phyloP scores from a whole-genome alignment of 345 rosid genomes.

The Alliaria petiolata region DNA sequence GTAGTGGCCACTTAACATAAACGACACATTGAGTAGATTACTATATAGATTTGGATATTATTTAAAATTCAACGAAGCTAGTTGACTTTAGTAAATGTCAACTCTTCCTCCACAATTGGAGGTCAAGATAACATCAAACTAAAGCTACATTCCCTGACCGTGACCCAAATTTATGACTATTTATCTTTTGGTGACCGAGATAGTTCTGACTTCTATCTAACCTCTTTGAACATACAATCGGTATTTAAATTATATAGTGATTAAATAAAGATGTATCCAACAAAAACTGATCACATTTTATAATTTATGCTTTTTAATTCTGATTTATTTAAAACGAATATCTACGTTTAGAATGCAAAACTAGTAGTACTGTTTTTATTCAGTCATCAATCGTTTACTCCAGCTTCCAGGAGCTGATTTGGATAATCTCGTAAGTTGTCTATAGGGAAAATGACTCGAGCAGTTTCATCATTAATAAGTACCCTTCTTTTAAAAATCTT shows the following conservation, averaged over 20 bases:
- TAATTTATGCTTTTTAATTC: too few species aligned
- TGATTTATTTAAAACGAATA: too few species aligned
- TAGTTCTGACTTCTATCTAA: too few species aligned
- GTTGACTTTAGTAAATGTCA: conserved; percentile 28
- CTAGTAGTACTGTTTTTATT: too few species aligned
- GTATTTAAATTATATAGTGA: background rate
- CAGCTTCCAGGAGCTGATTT: background rate
- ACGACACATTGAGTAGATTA: conserved; percentile 6
- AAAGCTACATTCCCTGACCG: conserved; percentile 16
- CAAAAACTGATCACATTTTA: too few species aligned
- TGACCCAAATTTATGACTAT: background rate
- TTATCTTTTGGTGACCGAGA: background rate
- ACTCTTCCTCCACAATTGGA: conserved; percentile 26
- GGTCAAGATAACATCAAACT: conserved; percentile 20
- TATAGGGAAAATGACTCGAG: background rate
- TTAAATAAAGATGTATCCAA: background rate
- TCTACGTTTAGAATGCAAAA: too few species aligned
- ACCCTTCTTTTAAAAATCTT: too few species aligned
- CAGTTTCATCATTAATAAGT: too few species aligned
- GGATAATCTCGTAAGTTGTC: too few species aligned
- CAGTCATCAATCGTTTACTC: too few species aligned
- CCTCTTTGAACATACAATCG: background rate
- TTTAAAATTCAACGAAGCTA: conserved; percentile 6
- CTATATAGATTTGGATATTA: conserved; percentile 2
- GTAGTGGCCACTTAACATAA: conserved; percentile 26